Base-by-base conservation (phyloP, 805 yeast genomes). In the Saccharomycopsis sp. region DNA sequence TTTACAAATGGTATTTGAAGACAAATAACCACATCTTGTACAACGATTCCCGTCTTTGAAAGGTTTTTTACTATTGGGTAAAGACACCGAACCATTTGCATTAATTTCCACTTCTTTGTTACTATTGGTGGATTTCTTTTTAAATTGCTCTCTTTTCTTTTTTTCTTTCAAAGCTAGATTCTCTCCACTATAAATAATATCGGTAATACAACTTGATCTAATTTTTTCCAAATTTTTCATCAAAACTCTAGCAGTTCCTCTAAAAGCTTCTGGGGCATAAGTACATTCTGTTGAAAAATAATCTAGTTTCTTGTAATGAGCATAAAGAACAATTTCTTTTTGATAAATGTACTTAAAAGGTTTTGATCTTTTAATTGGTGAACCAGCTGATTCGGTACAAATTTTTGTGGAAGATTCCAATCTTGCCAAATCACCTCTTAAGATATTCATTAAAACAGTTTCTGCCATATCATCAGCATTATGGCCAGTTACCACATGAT, bases 401-500 rank as follows among this genome's bases (percentile, higher is more conserved):
- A 92, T 86, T 18, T 81, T 70, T 8, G 95, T 84, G 14, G 96
- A 86, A 49, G 80, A 76, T 54, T 85, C 97, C 41, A 92, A 64
- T 48, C 99, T 69, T 19, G 95, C 94, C 5, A 87, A 80, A 56
- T 92, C 99, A n/a, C 99, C 99, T 51, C 99, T 69, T 21, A 92
- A 62, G 33, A 92, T 61, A 59, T 92, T 92, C 97, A 92, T 89
- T 40, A 92, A 61, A 3, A 92, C 95, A 0, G 99, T 92, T 54
- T 92, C 99, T 1, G 99, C 99, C 85, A 92, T 83, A 61, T 92
- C 99, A 59, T 92, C 99, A 0, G 99, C 99, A 58, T 92, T 92
- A 60, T 92, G 99, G 2, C 99, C 99, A 0, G 99, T 92, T 1
- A 92, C 94, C 25, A 92, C 92, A 60, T 92, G 99, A 40, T 70